Base-by-base conservation (phyloP, 2,329 filamentous ascomycete genomes). In the Leptographium radiaticola region DNA sequence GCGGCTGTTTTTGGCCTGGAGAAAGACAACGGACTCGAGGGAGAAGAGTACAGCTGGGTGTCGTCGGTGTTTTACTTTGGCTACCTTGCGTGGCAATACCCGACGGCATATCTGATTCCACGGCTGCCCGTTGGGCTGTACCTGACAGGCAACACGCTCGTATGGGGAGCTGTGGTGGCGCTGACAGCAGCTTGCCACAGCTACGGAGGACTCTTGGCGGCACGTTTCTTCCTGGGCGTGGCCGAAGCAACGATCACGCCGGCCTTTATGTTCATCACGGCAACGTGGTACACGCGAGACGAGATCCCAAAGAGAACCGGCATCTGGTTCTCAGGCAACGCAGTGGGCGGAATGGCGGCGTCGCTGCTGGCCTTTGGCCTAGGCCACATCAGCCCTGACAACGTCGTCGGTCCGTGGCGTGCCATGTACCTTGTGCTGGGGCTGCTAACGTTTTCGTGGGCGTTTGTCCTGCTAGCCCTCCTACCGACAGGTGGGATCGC, bases 281-380 rank as follows among this genome's bases (percentile, higher is more conserved):
- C 71, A 1, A 76, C 74, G 6, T 79, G 74, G 75, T 80, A 79
- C 58, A 77, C 74, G 0, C 74, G 76, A 38, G 74, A 77, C 52
- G 76, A 79, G 61, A 76, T 78, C 57, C 76, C 77, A 1, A 66
- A 66, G 5, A 68, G 77, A 4, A 76, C 75, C 0, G 76, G 75
- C 5, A 70, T 79, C 30, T 81, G 77, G 77, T 80, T 79, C 56
- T 67, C 73, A 0, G 74, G 74, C 5, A 76, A 76, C 57, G 69
- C 71, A 1, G 66, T 74, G 16, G 74, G 74, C 8, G 74, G 73
- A 8, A 62, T 77, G 56, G 55, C 71, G 2, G 71, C 74, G 2
- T 75, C 72, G 33, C 63, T 79, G 2, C 64, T 80, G 9, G 75
- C 77, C 2, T 83, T 77, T 55, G 77, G 72, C 2, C 66, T 81